These are phyloP conservation scores for Aspergillus alliaceus DNA, from an alignment of 2,329 filamentous ascomycete species.

Conservation along the genomic window DNA sequence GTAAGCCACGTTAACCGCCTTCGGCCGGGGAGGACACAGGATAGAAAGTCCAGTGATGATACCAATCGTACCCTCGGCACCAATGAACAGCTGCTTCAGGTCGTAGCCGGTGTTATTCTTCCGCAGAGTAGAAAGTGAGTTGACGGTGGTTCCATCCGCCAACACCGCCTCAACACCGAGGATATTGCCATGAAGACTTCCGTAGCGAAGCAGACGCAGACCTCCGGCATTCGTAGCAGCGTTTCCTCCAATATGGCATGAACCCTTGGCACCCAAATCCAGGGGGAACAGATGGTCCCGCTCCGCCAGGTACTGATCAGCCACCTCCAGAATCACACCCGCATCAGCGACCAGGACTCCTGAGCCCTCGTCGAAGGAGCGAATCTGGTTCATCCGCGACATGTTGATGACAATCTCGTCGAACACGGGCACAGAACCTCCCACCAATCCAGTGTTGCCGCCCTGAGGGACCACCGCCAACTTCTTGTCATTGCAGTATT, in stretches of 20 bases:
- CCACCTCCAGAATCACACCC: constrained; percentile 85
- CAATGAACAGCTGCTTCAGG: constrained; percentile 94
- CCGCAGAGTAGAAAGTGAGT: constrained; percentile 81
- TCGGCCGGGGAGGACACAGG: constrained; percentile 81
- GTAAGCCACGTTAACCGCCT: constrained; percentile 91
- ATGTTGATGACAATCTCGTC: constrained; percentile 96
- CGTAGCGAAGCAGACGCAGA: constrained; percentile 84
- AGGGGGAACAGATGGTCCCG: constrained; percentile 88
- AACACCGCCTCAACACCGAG: constrained; percentile 91
- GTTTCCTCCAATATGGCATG: constrained; percentile 94
- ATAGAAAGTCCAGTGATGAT: constrained; percentile 90
- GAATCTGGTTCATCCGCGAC: constrained; percentile 84
- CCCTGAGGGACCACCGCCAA: constrained; percentile 96
- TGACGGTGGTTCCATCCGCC: constrained; percentile 86
- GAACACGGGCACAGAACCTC: constrained; percentile 93
- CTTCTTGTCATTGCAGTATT: constrained; percentile 91
- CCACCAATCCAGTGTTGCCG: constrained; percentile 93
- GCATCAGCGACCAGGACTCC: constrained; percentile 88
- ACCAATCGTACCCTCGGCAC: constrained; percentile 90
- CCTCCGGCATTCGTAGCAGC: constrained; percentile 95
- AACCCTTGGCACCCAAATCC: constrained; percentile 96
- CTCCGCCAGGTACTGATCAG: constrained; percentile 81
- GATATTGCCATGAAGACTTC: constrained; percentile 89
- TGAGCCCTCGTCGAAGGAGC: constrained; percentile 89
- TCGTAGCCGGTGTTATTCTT: constrained; percentile 99